Evolutionary conservation across 1,139 yeast genomes (phyloP).

Genomic region (Suhomyces yuchorum): DNA sequence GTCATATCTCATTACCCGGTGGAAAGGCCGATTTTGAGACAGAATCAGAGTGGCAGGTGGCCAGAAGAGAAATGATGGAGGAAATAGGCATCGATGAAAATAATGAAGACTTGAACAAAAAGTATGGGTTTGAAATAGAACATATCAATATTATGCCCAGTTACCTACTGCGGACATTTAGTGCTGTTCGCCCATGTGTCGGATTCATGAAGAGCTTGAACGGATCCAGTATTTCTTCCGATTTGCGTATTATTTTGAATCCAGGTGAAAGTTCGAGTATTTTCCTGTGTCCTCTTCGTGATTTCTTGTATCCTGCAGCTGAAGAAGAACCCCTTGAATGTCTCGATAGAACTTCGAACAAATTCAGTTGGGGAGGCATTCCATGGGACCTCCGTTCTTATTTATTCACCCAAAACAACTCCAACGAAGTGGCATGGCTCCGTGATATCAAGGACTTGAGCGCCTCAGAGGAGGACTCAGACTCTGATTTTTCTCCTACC

Average conservation of each 20-base stretch:
- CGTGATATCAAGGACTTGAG: constrained; percentile 55
- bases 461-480: constrained; percentile 56
- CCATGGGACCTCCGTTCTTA: constrained; percentile 66
- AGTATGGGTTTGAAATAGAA: constrained; percentile 58
- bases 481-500: constrained; percentile 18
- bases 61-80: constrained; percentile 82
- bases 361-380: constrained; percentile 67
- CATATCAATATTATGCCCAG: constrained; percentile 66
- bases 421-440: constrained; percentile 65
- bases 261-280: constrained; percentile 74
- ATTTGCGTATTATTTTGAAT: constrained; percentile 43
- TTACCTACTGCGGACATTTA: constrained; percentile 74
- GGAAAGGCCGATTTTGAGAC: constrained; percentile 72
- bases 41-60: constrained; percentile 71
- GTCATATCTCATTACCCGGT: constrained; percentile 89
- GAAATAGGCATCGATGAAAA: constrained; percentile 74
- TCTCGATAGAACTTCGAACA: constrained; percentile 42
- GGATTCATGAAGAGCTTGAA: constrained; percentile 50
- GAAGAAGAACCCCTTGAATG: constrained; percentile 39
- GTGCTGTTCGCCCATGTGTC: constrained; percentile 81
- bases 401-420: constrained; percentile 57
- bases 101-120: constrained; percentile 43
- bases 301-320: constrained; percentile 51
- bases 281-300: constrained; percentile 68
- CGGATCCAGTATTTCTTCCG: constrained; percentile 18